These are phyloP conservation scores for Hirschioporus abietinus DNA, from an alignment of 768 basidiomycete species.

Conservation along the genomic window DNA sequence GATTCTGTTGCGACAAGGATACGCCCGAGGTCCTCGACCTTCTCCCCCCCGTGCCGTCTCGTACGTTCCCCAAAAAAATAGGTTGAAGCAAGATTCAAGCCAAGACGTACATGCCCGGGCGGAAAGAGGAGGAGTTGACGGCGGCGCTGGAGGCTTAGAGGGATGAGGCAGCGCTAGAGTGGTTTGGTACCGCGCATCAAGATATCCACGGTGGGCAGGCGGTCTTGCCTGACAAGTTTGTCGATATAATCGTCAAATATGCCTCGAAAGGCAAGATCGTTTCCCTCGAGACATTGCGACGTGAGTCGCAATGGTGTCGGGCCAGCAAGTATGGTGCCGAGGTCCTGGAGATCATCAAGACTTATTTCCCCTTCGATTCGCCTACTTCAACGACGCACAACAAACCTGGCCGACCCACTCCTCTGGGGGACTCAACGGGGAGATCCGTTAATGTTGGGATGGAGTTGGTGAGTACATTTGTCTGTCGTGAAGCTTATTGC, in stretches of 20 bases:
- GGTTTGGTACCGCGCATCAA: not conserved
- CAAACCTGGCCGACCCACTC: not conserved
- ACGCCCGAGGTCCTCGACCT: not conserved
- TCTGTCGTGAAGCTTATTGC: too few relatives aligned
- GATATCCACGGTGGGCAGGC: not conserved
- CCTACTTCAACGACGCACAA: not conserved
- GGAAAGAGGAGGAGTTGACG: not conserved
- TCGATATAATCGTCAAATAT: not conserved
- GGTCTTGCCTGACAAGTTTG: not conserved
- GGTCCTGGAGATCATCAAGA: not conserved
- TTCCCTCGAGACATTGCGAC: not conserved
- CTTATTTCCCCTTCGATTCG: not conserved
- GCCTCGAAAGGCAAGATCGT: not conserved
- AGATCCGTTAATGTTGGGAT: not conserved
- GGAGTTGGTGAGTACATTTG: too few relatives aligned
- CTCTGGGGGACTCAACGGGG: not conserved
- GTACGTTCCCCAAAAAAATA: not conserved
- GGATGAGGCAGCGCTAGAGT: not conserved
- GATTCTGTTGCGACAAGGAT: not conserved
- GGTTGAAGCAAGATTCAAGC: not conserved
- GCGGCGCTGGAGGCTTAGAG: not conserved
- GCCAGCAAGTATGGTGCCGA: slow-evolving; percentile 1
- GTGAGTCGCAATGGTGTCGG: not conserved
- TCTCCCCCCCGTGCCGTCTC: not conserved
- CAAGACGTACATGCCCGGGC: not conserved